Evolutionary conservation across 805 yeast genomes (phyloP), one percentile per base, ranked within the genome.

Genomic region (Candida nonsorbophila): DNA sequence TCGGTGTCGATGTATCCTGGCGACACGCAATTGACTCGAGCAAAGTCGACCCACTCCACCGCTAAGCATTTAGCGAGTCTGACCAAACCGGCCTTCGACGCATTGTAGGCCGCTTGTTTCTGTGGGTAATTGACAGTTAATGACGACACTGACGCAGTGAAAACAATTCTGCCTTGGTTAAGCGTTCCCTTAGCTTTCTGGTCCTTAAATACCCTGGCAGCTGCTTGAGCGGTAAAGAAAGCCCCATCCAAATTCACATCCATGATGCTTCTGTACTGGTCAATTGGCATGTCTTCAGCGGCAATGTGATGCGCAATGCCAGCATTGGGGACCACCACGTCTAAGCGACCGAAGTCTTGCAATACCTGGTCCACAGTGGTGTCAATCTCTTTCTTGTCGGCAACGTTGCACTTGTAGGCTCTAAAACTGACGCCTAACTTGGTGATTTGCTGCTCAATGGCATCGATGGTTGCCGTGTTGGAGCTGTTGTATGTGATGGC

Each of bases 81-180:
- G 38, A 78, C 51, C 19, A 83, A 77, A 9, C 77, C 95, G 19
- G 95, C 94, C 66, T 85, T 86, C 42, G 86, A 81, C 7, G 85
- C 84, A 49, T 85, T 85, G 65, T 85, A 85, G 20, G 81, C 74
- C 4, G 94, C 82, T 62, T 86, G 95, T 52, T 76, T 65, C 56
- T 87, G 92, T 11, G 96, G 96, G 38, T 74, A 73, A 54, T 86
- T 86, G 44, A 77, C 90, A 42, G 86, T 77, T 56, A 77, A 84
- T 8, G 85, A 95, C 15, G 92, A 80, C 80, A 86, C 84, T 20
- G 94, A 83, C 4, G 92, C 86, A 4, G 95, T 86, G 55, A 83
- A 69, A 41, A 86, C 28, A 13, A 38, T 35, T 24, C 30, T 32
- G 3, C 42, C 42, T 30, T 35, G 39, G 6, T 37, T 20, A 12